Evolutionary conservation across 2,329 filamentous ascomycete genomes (phyloP), one percentile per base, ranked within the genome.

Genomic region (Aspergillus neotritici): DNA sequence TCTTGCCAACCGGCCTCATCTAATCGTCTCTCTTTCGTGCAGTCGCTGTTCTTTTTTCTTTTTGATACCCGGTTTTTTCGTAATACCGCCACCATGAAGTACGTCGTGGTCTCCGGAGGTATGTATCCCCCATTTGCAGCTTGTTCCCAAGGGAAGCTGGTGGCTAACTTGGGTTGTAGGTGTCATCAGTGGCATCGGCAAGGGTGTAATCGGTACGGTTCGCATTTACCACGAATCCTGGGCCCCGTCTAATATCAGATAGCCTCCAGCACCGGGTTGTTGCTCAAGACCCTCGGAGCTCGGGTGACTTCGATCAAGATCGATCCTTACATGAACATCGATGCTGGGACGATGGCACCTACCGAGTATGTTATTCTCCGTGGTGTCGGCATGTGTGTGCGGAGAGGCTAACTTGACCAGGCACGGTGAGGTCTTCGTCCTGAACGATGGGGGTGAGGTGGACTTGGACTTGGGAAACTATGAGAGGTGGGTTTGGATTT

Each of bases 341-440:
- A 87, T 73, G 83, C 84, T n/a, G 83, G 83, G 30, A 9, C 16
- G 43, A 47, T 53, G 52, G 47, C 55, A 25, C 55, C 54, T 37
- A 56, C 46, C 42, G 53, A 57, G 54, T 55, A 25, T 3, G 21
- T 25, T 21, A 7, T 5, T 21, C 21, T 21, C 5, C 21, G 7
- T 21, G 21, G 4, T 21, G 5, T 4, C 5, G 3, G 3, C 5
- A 6, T 21, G 7, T 21, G 7, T 6, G 21, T 4, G 21, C 21
- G 4, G 21, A 21, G 21, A 21, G 21, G 21, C 21, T 25, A 8
- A 25, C 21, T 25, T 9, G 3, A 25, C 21, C 34, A 53, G 53
- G 52, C 88, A 94, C 63, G 90, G 90, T 53, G 90, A 95, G 70
- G 84, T 86, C 54, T 95, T 91, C 62, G 90, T 96, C 37, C 78